These are phyloP conservation scores for Pleurotus platypus DNA, from an alignment of 768 basidiomycete genomes.

Conservation along the genomic window DNA sequence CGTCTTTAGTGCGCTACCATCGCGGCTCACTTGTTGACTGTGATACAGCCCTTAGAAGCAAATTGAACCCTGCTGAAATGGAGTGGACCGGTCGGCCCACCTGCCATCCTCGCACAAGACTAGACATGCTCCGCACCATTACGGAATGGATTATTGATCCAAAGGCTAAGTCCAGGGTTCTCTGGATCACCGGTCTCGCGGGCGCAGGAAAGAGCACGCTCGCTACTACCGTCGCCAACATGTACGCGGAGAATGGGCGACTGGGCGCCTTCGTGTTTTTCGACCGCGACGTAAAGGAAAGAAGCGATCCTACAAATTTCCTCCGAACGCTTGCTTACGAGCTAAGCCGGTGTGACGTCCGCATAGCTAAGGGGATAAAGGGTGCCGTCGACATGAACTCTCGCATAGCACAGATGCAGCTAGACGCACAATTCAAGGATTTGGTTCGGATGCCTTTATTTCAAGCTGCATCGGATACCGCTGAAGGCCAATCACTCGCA, in stretches of 20 bases:
- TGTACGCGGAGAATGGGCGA: slow-evolving; percentile 7
- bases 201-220: slow-evolving; percentile 19
- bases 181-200: slow-evolving; percentile 17
- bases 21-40: neutral
- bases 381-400: neutral
- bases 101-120: slow-evolving; percentile 6
- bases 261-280: slow-evolving; percentile 18
- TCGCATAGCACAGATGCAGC: neutral
- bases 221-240: slow-evolving; percentile 14
- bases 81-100: slow-evolving; percentile 1
- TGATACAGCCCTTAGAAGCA: neutral
- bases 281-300: slow-evolving; percentile 5
- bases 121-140: neutral
- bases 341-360: neutral
- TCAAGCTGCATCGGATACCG: neutral
- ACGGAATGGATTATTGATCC: slow-evolving; percentile 4
- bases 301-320: slow-evolving; percentile 9
- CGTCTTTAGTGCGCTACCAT: neutral
- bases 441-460: slow-evolving; percentile 1
- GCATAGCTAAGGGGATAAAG: neutral
- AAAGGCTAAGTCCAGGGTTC: neutral
- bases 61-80: slow-evolving; percentile 5
- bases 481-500: neutral
- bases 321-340: slow-evolving; percentile 11
- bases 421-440: slow-evolving; percentile 3